These are phyloP conservation scores for Neurospora sp. DNA, from an alignment of 495 filamentous ascomycete genomes.

Conservation along the genomic window DNA sequence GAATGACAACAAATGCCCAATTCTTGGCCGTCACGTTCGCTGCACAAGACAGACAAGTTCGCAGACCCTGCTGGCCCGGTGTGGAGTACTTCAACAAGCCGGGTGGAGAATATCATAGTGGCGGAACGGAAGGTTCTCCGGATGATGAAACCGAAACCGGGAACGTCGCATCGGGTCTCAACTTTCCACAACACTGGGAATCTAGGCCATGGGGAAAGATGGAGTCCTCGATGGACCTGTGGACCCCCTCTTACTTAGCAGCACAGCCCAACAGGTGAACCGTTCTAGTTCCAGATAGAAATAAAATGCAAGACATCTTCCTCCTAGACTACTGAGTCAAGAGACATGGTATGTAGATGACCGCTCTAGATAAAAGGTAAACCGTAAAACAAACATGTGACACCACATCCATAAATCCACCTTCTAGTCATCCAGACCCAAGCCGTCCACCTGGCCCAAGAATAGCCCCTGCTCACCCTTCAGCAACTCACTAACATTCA, in stretches of 20 bases:
- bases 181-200: neutral
- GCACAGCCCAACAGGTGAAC: neutral
- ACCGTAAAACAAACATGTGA: neutral
- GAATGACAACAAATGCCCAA: neutral
- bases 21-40: neutral
- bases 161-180: neutral
- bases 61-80: neutral
- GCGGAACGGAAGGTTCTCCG: neutral
- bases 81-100: neutral
- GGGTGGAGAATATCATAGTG: neutral
- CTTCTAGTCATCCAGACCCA: constrained; percentile 24
- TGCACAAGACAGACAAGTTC: neutral
- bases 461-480: constrained; percentile 43
- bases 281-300: neutral
- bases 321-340: neutral
- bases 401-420: constrained; percentile 3
- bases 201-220: neutral
- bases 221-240: neutral
- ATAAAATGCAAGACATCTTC: neutral
- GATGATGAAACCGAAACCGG: neutral
- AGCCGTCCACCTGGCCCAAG: constrained; percentile 29
- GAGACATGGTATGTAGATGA: neutral
- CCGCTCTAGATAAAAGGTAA: neutral
- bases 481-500: constrained; percentile 75
- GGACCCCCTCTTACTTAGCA: neutral